phyloP scores from a whole-genome alignment of 179 eudicot species.

The Monotropa hypopitys region DNA sequence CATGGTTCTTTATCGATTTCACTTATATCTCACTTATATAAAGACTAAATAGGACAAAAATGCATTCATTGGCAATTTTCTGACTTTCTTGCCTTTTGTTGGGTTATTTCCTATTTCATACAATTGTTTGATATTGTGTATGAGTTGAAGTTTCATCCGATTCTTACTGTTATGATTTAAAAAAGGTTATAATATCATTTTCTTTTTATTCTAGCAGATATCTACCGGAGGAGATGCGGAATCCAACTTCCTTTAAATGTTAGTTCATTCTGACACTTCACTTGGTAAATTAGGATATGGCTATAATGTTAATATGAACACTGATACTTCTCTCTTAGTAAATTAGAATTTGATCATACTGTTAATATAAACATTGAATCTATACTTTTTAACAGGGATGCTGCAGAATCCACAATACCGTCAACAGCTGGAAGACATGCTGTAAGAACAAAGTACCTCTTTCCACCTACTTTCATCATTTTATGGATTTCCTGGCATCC shows the following conservation, averaged over 20 bases:
- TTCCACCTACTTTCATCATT: slow-evolving; percentile 5
- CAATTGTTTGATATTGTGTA: background rate
- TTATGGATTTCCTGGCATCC: background rate
- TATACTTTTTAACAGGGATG: slow-evolving; percentile 58
- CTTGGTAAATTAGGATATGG: background rate
- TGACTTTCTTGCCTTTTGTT: background rate
- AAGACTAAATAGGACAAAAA: background rate
- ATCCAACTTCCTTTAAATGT: slow-evolving; percentile 84
- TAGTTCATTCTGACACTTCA: slow-evolving; percentile 25
- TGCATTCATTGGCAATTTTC: background rate
- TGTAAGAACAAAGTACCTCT: slow-evolving; percentile 37
- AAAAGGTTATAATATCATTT: background rate
- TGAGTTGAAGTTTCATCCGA: background rate
- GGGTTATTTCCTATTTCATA: background rate
- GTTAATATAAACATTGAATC: background rate
- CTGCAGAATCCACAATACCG: slow-evolving; percentile 84
- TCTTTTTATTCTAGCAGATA: slow-evolving; percentile 41
- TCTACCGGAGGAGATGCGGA: slow-evolving; percentile 95
- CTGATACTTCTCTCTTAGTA: background rate
- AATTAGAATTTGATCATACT: background rate
- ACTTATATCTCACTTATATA: background rate
- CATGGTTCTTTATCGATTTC: background rate
- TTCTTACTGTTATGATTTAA: background rate
- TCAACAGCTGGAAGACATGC: slow-evolving; percentile 85
- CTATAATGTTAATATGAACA: background rate